phyloP scores from a whole-genome alignment of 495 filamentous ascomycete species.

The Penicillium mononematosum region DNA sequence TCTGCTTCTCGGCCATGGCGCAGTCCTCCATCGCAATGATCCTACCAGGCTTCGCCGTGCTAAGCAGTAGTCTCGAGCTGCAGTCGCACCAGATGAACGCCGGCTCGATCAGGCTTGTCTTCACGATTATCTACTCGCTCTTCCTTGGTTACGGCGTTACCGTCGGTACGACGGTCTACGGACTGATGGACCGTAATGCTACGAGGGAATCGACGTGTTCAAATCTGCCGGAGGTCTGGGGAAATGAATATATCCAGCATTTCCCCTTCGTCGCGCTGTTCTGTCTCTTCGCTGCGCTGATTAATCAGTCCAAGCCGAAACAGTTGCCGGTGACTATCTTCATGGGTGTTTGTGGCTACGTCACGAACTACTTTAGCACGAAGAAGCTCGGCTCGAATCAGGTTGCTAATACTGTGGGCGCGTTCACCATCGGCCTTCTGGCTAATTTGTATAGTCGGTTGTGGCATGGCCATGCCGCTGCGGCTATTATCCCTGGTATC shows the following conservation, averaged over 20 bases:
- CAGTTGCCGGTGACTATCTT: slow-evolving; percentile 77
- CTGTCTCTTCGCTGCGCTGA: slow-evolving; percentile 71
- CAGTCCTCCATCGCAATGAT: slow-evolving; percentile 89
- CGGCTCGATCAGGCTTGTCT: slow-evolving; percentile 87
- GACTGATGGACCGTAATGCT: slow-evolving; percentile 70
- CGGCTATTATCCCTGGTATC: slow-evolving; percentile 85
- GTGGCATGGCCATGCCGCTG: slow-evolving; percentile 77
- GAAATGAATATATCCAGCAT: slow-evolving; percentile 35
- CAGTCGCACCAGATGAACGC: slow-evolving; percentile 82
- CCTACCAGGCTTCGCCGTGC: slow-evolving; percentile 78
- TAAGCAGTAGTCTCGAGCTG: slow-evolving; percentile 77
- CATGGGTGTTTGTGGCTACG: slow-evolving; percentile 75
- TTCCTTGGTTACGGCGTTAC: slow-evolving; percentile 96
- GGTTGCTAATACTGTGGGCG: slow-evolving; percentile 77
- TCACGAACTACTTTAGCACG: slow-evolving; percentile 74
- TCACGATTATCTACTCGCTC: slow-evolving; percentile 88
- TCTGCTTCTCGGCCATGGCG: slow-evolving; percentile 86
- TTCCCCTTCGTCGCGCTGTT: slow-evolving; percentile 70
- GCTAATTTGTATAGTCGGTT: slow-evolving; percentile 82
- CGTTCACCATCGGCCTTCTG: slow-evolving; percentile 75
- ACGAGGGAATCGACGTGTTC: slow-evolving; percentile 65
- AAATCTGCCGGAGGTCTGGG: slow-evolving; percentile 35
- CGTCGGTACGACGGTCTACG: slow-evolving; percentile 87
- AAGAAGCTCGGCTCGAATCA: slow-evolving; percentile 68
- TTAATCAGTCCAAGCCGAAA: slow-evolving; percentile 84